These are phyloP conservation scores for Paramecium sonneborni DNA, from an alignment of 73 alveolate species.

Conservation along the genomic window DNA sequence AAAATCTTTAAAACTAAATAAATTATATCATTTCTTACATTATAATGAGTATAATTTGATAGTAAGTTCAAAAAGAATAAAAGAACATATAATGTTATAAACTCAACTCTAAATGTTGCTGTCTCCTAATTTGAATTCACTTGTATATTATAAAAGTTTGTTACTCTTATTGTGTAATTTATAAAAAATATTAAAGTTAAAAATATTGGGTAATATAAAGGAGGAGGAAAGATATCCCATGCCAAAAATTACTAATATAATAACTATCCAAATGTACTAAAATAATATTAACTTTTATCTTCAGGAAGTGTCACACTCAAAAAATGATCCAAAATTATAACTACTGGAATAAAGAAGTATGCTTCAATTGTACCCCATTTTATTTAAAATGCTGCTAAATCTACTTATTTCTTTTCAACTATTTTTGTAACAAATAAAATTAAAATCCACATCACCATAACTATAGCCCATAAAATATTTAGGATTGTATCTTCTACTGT, in stretches of 20 bases:
- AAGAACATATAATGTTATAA: background rate
- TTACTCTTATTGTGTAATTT: background rate
- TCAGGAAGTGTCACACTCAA: background rate
- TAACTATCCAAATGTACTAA: slow-evolving; percentile 14
- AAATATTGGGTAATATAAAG: background rate
- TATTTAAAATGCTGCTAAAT: background rate
- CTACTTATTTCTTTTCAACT: background rate
- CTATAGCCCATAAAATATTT: background rate
- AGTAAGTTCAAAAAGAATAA: background rate
- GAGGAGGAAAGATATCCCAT: slow-evolving; percentile 49
- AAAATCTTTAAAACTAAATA: background rate
- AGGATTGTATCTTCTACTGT: background rate
- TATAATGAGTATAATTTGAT: slow-evolving; percentile 33
- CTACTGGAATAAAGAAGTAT: background rate
- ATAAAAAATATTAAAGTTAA: background rate
- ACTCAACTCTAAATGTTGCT: background rate
- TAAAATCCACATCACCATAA: background rate
- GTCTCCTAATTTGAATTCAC: background rate
- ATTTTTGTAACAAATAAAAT: background rate
- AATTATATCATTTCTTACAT: background rate
- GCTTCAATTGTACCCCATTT: slow-evolving; percentile 7
- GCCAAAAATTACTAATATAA: background rate
- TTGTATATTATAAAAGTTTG: background rate
- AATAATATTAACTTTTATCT: background rate
- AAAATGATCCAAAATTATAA: background rate